Evolutionary conservation across 116 monocot genomes (phyloP).

Genomic region (Dioscorea cayenensis): DNA sequence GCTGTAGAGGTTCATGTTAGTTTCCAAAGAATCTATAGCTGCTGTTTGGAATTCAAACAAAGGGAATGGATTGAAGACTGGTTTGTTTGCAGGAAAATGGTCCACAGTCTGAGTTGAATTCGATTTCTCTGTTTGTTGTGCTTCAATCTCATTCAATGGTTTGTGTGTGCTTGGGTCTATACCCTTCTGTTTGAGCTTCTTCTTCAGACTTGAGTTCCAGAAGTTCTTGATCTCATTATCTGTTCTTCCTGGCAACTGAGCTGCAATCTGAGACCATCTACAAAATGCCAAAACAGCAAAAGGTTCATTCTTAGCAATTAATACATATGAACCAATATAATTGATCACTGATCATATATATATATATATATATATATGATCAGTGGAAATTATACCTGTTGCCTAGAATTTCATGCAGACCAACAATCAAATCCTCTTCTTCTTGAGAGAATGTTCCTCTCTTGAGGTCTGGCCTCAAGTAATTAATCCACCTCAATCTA

Average conservation of each 20-base stretch:
- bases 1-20: slow-evolving; percentile 10
- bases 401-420: slow-evolving; percentile 17
- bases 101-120: background rate
- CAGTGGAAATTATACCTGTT: slow-evolving; percentile 13
- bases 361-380: too few relatives aligned
- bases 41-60: slow-evolving; percentile 12
- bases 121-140: background rate
- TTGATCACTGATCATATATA: background rate
- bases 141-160: slow-evolving; percentile 9
- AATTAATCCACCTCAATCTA: slow-evolving; percentile 25
- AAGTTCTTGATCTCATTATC: slow-evolving; percentile 41
- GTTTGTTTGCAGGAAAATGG: slow-evolving; percentile 1
- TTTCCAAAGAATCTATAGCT: slow-evolving; percentile 1
- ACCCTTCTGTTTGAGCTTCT: slow-evolving; percentile 24
- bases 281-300: too few relatives aligned
- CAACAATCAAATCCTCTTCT: slow-evolving; percentile 27
- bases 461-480: slow-evolving; percentile 25
- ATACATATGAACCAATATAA: background rate
- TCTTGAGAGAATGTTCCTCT: slow-evolving; percentile 22
- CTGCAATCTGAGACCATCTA: slow-evolving; percentile 29
- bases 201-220: slow-evolving; percentile 42
- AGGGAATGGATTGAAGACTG: slow-evolving; percentile 31
- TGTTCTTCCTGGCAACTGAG: slow-evolving; percentile 29
- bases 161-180: slow-evolving; percentile 30
- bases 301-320: too few relatives aligned